Percentiles rank a stretch among this genome's conserved stretches.
Evolutionary conservation across 2,329 filamentous ascomycete genomes (phyloP).

Genomic region (Diaporthe sp.): DNA sequence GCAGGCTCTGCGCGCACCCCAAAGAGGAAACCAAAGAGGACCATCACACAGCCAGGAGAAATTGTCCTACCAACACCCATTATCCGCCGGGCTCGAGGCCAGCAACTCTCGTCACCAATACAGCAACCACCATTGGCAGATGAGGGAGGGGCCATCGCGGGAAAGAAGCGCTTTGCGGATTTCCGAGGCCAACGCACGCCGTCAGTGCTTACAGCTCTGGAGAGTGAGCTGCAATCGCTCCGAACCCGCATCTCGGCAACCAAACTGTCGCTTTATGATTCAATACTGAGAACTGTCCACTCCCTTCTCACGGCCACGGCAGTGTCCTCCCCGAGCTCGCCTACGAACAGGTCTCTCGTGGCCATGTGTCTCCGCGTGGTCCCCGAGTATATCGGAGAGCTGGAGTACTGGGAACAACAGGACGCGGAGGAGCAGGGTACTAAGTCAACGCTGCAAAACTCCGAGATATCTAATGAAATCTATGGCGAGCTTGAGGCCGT

Average conservation of each 20-base stretch:
- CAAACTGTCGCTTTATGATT: conserved; percentile 56
- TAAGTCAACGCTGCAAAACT: conserved; percentile 49
- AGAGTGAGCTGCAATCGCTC: conserved; percentile 51
- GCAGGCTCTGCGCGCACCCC: neutral
- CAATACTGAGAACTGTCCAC: conserved; percentile 59
- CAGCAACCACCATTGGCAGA: conserved; percentile 34
- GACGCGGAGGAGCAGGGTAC: conserved; percentile 55
- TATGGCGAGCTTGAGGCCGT: conserved; percentile 63
- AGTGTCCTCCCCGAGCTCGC: conserved; percentile 7
- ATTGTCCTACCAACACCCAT: conserved; percentile 49
- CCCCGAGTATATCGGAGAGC: conserved; percentile 59
- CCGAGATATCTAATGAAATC: conserved; percentile 57
- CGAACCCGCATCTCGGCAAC: conserved; percentile 46
- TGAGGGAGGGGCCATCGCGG: neutral
- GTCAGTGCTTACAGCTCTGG: conserved; percentile 42
- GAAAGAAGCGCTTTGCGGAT: conserved; percentile 37
- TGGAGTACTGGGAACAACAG: conserved; percentile 56
- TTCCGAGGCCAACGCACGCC: conserved; percentile 23
- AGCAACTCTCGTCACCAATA: conserved; percentile 46
- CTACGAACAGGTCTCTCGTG: conserved; percentile 54
- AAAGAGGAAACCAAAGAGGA: conserved; percentile 11
- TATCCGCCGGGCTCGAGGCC: conserved; percentile 47
- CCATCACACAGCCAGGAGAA: conserved; percentile 40
- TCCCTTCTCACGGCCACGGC: conserved; percentile 57
- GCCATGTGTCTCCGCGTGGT: conserved; percentile 63